Conservation (phyloP, 495 filamentous ascomycete species). For the Letharia lupina region DNA sequence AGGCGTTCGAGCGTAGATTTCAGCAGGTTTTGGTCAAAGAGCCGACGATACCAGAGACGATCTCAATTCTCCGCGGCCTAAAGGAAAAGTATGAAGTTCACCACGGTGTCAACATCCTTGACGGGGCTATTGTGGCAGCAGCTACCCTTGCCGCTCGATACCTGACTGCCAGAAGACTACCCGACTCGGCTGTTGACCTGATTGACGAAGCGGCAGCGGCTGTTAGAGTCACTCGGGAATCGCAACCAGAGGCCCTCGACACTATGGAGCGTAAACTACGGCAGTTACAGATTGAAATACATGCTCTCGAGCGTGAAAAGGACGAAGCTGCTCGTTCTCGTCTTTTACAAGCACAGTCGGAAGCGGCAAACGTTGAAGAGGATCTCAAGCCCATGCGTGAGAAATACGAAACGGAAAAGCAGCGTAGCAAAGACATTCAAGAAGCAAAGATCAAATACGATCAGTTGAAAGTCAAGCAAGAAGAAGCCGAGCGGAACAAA, state of each 20-base stretch:
- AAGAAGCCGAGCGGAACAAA: slow-evolving; percentile 79
- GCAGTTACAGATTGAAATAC: slow-evolving; percentile 92
- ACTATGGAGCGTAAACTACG: slow-evolving; percentile 80
- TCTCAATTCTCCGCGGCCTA: slow-evolving; percentile 92
- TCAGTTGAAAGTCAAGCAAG: slow-evolving; percentile 73
- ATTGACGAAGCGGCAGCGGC: slow-evolving; percentile 95
- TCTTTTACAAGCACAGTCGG: slow-evolving; percentile 71
- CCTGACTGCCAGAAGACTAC: slow-evolving; percentile 78
- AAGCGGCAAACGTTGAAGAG: slow-evolving; percentile 84
- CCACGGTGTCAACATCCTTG: slow-evolving; percentile 92
- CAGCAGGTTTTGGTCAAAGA: slow-evolving; percentile 97
- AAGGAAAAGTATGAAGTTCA: slow-evolving; percentile 98
- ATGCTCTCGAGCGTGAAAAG: slow-evolving; percentile 86
- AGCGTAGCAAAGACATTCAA: slow-evolving; percentile 80
- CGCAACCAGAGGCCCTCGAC: slow-evolving; percentile 89
- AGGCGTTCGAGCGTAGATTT: slow-evolving; percentile 95
- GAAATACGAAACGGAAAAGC: slow-evolving; percentile 89
- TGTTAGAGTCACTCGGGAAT: slow-evolving; percentile 88
- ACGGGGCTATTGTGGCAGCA: slow-evolving; percentile 84
- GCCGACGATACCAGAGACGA: slow-evolving; percentile 75
- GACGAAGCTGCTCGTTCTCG: slow-evolving; percentile 83
- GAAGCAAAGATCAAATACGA: slow-evolving; percentile 96
- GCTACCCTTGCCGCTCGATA: slow-evolving; percentile 87
- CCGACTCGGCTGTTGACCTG: slow-evolving; percentile 92
- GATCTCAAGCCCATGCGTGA: slow-evolving; percentile 86